phyloP scores from a whole-genome alignment of 306 rosid genomes.

The Ammopiptanthus mongolicus region DNA sequence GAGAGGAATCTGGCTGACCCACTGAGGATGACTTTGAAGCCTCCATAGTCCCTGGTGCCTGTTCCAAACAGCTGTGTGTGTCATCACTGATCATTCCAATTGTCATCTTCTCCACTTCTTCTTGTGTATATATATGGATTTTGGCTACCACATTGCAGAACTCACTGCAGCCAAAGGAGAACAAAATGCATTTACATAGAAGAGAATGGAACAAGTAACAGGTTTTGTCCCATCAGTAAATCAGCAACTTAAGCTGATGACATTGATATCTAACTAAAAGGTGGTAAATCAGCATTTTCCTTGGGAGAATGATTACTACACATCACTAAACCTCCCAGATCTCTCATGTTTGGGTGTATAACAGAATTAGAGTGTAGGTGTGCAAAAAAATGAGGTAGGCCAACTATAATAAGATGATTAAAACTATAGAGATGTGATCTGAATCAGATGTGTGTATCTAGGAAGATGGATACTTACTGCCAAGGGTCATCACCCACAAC shows the following conservation, averaged over 20 bases:
- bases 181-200: neutral
- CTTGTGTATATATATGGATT: conserved; percentile 76
- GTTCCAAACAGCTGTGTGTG: conserved; percentile 84
- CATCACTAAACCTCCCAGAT: neutral
- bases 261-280: neutral
- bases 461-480: conserved; percentile 58
- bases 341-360: too few species aligned
- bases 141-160: conserved; percentile 77
- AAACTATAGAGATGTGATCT: too few species aligned
- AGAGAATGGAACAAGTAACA: neutral
- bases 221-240: neutral
- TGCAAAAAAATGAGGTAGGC: neutral
- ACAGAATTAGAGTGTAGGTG: neutral
- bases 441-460: too few species aligned
- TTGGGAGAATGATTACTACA: neutral
- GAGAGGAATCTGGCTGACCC: conserved; percentile 85
- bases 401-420: neutral
- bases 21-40: conserved; percentile 89
- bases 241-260: neutral
- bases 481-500: conserved; percentile 96
- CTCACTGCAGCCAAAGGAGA: conserved; percentile 56
- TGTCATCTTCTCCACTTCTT: conserved; percentile 97
- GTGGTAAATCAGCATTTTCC: conserved; percentile 10
- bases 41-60: conserved; percentile 61
- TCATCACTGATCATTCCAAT: conserved; percentile 71